Evolutionary conservation across 1,284 basidiomycete species (phyloP), one percentile per base, ranked within the genome.

Genomic region (Cerrena zonata): DNA sequence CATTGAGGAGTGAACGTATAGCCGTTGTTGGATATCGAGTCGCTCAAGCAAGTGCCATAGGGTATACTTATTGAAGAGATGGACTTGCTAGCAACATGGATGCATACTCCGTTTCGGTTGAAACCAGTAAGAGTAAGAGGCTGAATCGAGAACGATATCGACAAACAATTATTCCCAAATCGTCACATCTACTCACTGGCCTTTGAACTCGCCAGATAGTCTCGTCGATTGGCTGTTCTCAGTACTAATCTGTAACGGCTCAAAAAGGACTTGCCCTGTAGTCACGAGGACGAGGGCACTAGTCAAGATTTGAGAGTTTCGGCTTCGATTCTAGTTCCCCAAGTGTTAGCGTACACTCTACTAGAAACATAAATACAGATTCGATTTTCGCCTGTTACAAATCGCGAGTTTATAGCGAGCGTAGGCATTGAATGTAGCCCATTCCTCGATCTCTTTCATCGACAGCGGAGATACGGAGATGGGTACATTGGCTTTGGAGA

Each of bases 401-500:
- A 98, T 89, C 76, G 90, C 94, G 24, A 12, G 39, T 4, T 15
- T 22, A 42, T 36, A 34, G 7, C n/a, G n/a, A n/a, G n/a, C n/a
- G n/a, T n/a, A n/a, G n/a, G n/a, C 58, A 96, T 94, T 83, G 58
- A 86, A 48, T 85, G 72, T 40, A 99, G 67, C n/a, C 49, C 93
- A 76, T 65, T 84, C 87, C 71, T 94, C 86, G 2, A 99, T 89
- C 66, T 99, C 91, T 5, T 67, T 62, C 19, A 89, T 84, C 1
- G 94, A 92, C 26, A 99, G 71, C 1, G 96, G 91, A 94, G 73
- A 99, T 99, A 45, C 94, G 79, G 74, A 99, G 99, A 34, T 94
- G 80, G 2, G 96, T 99, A 72, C 96, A 99, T 46, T 96, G 89
- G 66, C 93, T 96, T 72, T 99, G 96, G 55, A 99, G 96, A 21